Evolutionary conservation across 2,329 filamentous ascomycete species (phyloP).

Genomic region (Nannizzia gypsea): DNA sequence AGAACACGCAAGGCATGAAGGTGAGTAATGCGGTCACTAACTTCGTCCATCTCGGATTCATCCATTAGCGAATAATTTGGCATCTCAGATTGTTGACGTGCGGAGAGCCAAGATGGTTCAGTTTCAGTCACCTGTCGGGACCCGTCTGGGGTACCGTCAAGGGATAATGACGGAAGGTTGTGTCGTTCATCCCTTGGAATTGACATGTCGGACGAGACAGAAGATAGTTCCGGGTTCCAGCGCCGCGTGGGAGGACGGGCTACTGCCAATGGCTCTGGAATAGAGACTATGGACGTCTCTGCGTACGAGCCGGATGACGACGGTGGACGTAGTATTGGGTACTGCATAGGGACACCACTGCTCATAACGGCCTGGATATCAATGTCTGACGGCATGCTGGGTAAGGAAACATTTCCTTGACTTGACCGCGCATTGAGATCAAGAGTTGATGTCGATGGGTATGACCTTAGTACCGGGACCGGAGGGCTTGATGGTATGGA

Average conservation of each 20-base stretch:
- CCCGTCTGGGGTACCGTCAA: background rate
- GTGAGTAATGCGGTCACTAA: slow-evolving; percentile 26
- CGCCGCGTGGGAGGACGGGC: slow-evolving; percentile 24
- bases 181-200: background rate
- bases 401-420: slow-evolving; percentile 18
- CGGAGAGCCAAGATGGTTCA: background rate
- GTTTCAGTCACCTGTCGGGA: background rate
- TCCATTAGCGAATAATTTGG: slow-evolving; percentile 15
- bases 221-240: slow-evolving; percentile 35
- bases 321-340: slow-evolving; percentile 11
- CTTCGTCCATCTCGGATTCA: slow-evolving; percentile 24
- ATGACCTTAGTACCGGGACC: slow-evolving; percentile 22
- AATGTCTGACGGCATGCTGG: slow-evolving; percentile 18
- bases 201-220: slow-evolving; percentile 33
- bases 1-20: slow-evolving; percentile 19
- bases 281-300: slow-evolving; percentile 22
- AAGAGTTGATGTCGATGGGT: slow-evolving; percentile 25
- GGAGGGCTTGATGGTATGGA: slow-evolving; percentile 33
- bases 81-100: background rate
- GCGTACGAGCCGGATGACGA: slow-evolving; percentile 33
- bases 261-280: slow-evolving; percentile 22
- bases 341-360: slow-evolving; percentile 6
- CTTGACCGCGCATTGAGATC: slow-evolving; percentile 20
- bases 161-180: background rate
- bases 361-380: slow-evolving; percentile 8